Evolutionary conservation across 176 grass and related monocot species (phyloP).

Genomic region (Microstegium vimineum): DNA sequence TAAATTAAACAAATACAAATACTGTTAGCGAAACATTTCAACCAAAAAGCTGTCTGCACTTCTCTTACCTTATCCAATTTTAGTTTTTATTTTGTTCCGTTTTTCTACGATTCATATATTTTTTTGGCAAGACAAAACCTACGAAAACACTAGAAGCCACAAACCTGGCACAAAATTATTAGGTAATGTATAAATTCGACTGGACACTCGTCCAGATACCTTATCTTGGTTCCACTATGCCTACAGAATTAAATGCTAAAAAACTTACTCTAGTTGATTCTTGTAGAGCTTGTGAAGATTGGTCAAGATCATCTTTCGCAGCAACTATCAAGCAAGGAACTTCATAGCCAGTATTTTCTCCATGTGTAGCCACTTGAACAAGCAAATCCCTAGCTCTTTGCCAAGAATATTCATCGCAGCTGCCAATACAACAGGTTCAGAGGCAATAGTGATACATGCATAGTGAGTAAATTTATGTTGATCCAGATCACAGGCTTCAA

Average conservation of each 20-base stretch:
- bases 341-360: constrained; percentile 91
- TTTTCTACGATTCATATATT: background rate
- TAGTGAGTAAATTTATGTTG: background rate
- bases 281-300: constrained; percentile 79
- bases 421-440: constrained; percentile 22
- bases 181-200: background rate
- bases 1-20: background rate
- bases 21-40: background rate
- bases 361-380: constrained; percentile 89
- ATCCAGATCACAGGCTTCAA: background rate
- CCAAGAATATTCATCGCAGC: constrained; percentile 90
- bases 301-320: constrained; percentile 97
- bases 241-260: constrained; percentile 9
- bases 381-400: constrained; percentile 86
- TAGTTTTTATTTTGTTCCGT: background rate
- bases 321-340: constrained; percentile 94
- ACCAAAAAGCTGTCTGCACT: background rate
- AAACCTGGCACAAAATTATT: background rate
- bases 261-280: constrained; percentile 87
- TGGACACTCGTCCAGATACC: background rate
- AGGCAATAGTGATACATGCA: background rate
- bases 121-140: background rate
- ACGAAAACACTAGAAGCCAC: background rate
- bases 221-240: background rate
- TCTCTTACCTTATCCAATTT: background rate